These are phyloP conservation scores for Russula vinacea DNA, from an alignment of 768 basidiomycete species.

Conservation along the genomic window DNA sequence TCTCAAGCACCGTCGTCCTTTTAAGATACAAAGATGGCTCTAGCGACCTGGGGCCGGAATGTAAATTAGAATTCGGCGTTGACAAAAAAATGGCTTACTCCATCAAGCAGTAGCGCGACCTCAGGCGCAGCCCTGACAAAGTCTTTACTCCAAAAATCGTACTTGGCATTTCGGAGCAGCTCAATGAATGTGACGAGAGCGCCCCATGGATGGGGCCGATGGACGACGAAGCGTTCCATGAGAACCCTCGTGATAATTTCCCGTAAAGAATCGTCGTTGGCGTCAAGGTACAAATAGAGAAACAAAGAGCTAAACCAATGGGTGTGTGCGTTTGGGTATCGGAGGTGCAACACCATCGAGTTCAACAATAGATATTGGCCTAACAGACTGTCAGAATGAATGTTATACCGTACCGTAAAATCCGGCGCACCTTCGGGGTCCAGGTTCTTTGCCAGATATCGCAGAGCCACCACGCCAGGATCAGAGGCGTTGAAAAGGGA, in stretches of 20 bases:
- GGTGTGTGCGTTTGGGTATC: constrained; percentile 98
- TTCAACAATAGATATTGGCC: constrained; percentile 94
- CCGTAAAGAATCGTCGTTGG: constrained; percentile 70
- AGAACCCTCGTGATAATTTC: constrained; percentile 87
- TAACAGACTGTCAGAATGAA: constrained; percentile 36
- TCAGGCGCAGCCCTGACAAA: constrained; percentile 84
- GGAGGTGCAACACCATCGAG: constrained; percentile 90
- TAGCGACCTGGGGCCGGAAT: constrained; percentile 55
- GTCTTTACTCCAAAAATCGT: constrained; percentile 87
- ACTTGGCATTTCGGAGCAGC: constrained; percentile 83
- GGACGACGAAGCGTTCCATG: constrained; percentile 89
- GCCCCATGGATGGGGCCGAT: constrained; percentile 96
- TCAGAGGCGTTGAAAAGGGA: constrained; percentile 78
- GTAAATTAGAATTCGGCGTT: constrained; percentile 25
- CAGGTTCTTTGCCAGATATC: constrained; percentile 76
- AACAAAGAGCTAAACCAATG: constrained; percentile 95
- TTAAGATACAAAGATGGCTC: constrained; percentile 73
- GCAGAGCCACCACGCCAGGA: constrained; percentile 80
- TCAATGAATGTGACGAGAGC: constrained; percentile 92
- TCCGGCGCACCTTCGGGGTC: constrained; percentile 79
- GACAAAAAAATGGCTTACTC: constrained; percentile 48
- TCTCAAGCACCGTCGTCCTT: constrained; percentile 20
- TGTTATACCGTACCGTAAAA: background rate
- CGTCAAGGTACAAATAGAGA: constrained; percentile 80
- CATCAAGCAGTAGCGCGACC: constrained; percentile 79